Evolutionary conservation across 805 yeast species (phyloP), one percentile per base, ranked within the genome.

Genomic region (Yarrowia bubula): DNA sequence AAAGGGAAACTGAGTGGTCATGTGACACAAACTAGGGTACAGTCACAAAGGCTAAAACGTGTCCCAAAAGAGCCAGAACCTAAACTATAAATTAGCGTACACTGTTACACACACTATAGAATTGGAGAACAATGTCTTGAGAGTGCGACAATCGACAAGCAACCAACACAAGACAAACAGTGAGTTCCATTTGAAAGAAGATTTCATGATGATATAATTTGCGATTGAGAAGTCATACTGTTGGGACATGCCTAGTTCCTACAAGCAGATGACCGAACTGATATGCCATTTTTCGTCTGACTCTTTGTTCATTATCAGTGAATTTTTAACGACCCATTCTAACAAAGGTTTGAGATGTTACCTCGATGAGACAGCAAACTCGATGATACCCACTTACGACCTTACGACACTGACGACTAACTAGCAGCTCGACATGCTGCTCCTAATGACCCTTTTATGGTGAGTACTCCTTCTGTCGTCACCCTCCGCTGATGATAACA

Each of bases 201-300:
- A 28, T 55, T 41, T 39, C 47, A 74, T 79, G 84, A 81, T 81
- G 84, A 79, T 76, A 77, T 81, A 82, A 82, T 81, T 81, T 81
- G 84, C 84, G 84, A 77, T 81, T 77, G 78, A 82, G 78, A 55
- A 22, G 61, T 8, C 61, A 41, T 41, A 4, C 46, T 55, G 61
- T 55, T 72, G 70, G 33, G 31, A 46, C 43, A 33, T 31, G 46
- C 67, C 64, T 66, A 66, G 64, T 66, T 65, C 41, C 61, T 55
- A 22, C 9, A 55, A 22, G 61, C 61, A 55, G 46, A 10, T 41
- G 61, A 22, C 61, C 42, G 47, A 55, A 55, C 61, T 55, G 61
- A 55, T 55, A 55, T 55, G 28, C 41, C 31, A n/a, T 41, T 55
- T 39, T 14, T 55, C 61, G 61, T 55, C 61, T 55, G 61, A 55